phyloP scores from a whole-genome alignment of 75 land plant genomes.

The Pinus albicaulis region DNA sequence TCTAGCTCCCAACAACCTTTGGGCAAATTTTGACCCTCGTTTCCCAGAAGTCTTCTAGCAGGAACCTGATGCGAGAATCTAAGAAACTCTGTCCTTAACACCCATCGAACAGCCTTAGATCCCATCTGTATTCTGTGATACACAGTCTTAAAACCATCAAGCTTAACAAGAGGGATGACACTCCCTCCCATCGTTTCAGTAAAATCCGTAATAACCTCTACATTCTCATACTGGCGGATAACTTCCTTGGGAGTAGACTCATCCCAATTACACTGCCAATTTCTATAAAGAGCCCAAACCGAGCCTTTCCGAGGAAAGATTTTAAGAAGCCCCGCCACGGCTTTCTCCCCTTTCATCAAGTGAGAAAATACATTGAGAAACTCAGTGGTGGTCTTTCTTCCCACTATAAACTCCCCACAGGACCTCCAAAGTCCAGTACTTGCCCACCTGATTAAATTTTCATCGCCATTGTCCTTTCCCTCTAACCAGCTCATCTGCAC shows the following conservation, averaged over 20 bases:
- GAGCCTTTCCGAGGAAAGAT: constrained; percentile 79
- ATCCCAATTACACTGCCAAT: constrained; percentile 18
- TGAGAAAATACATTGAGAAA: constrained; percentile 82
- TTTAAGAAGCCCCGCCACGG: constrained; percentile 45
- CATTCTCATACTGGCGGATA: constrained; percentile 55
- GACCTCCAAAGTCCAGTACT: constrained; percentile 30
- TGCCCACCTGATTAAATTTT: constrained; percentile 18
- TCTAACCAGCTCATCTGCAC: constrained; percentile 78
- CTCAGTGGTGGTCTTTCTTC: constrained; percentile 28
- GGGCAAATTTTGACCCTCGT: constrained; percentile 39
- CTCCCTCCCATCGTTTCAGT: constrained; percentile 52
- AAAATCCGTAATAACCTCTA: constrained; percentile 59
- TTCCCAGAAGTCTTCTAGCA: constrained; percentile 47
- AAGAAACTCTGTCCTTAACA: constrained; percentile 38
- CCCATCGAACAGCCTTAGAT: constrained; percentile 40
- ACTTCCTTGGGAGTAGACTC: constrained; percentile 15
- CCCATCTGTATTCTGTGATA: constrained; percentile 59
- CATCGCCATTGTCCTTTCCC: constrained; percentile 36
- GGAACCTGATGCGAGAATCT: constrained; percentile 84
- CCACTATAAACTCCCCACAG: constrained; percentile 74
- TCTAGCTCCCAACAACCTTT: constrained; percentile 81
- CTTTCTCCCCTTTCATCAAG: constrained; percentile 47
- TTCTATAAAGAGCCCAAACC: constrained; percentile 80
- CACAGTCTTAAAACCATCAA: constrained; percentile 70
- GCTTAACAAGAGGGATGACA: constrained; percentile 66